Conservation (phyloP, 306 rosid species). For the Trifolium pratense region DNA sequence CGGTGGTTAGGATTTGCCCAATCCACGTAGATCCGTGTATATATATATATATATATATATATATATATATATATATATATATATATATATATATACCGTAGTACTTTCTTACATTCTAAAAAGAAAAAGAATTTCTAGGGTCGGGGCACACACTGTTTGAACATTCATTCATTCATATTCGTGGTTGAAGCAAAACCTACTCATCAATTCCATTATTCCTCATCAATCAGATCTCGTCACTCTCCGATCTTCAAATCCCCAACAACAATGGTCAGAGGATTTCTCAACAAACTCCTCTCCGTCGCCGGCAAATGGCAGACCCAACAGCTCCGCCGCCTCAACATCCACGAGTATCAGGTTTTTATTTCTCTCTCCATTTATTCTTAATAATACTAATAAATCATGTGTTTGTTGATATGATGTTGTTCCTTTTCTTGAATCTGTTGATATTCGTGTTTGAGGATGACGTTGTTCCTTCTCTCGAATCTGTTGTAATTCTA, state of each 20-base stretch:
- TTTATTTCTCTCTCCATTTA: not conserved
- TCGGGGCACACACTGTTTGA: too few species aligned
- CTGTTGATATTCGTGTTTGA: constrained; percentile 22
- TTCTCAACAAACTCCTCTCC: constrained; percentile 77
- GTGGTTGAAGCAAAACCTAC: not conserved
- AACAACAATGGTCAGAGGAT: constrained; percentile 76
- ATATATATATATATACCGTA: too few species aligned
- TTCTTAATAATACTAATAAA: not conserved
- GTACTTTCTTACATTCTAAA: too few species aligned
- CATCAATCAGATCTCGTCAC: not conserved
- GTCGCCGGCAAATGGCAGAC: constrained; percentile 94
- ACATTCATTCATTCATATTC: not conserved
- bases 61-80: too few species aligned
- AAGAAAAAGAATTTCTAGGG: too few species aligned
- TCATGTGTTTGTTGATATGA: not conserved
- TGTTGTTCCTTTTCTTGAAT: constrained; percentile 5
- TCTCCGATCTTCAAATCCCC: constrained; percentile 37
- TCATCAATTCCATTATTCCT: constrained; percentile 4
- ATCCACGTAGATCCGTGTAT: too few species aligned
- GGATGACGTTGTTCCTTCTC: constrained; percentile 20
- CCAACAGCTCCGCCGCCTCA: constrained; percentile 98
- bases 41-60: too few species aligned
- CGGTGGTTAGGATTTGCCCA: too few species aligned
- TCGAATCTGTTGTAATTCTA: constrained; percentile 15
- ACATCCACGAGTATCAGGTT: constrained; percentile 98